phyloP scores from a whole-genome alignment of 2,329 filamentous ascomycete genomes.

The Madurella mycetomatis region DNA sequence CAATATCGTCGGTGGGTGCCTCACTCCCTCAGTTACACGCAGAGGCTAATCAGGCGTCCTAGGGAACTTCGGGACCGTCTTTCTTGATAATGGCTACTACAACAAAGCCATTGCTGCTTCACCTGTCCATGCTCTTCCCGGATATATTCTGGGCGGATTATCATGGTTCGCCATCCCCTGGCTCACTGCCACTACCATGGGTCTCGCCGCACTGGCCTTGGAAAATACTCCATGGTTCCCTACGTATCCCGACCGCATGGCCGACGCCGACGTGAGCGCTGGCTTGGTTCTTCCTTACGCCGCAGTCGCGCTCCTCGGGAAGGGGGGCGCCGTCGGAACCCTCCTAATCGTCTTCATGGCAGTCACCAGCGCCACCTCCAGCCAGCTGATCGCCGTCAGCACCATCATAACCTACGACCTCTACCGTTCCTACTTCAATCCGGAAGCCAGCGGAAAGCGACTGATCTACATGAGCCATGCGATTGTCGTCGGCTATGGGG shows the following conservation, averaged over 20 bases:
- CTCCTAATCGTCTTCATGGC: slow-evolving; percentile 86
- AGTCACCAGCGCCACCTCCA: slow-evolving; percentile 77
- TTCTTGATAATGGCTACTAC: slow-evolving; percentile 84
- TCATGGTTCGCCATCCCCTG: slow-evolving; percentile 93
- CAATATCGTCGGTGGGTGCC: slow-evolving; percentile 49
- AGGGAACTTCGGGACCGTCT: slow-evolving; percentile 73
- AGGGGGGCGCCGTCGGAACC: slow-evolving; percentile 73
- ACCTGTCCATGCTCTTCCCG: slow-evolving; percentile 79
- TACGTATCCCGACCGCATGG: slow-evolving; percentile 68
- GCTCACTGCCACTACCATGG: slow-evolving; percentile 85
- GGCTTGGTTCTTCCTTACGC: slow-evolving; percentile 83
- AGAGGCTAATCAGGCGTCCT: slow-evolving; percentile 29
- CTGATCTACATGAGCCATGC: slow-evolving; percentile 77
- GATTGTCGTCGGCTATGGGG: slow-evolving; percentile 65
- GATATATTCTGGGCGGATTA: slow-evolving; percentile 81
- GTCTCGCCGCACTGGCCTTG: slow-evolving; percentile 73
- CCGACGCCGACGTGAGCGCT: slow-evolving; percentile 68
- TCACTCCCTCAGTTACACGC: background rate
- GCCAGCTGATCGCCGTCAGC: slow-evolving; percentile 81
- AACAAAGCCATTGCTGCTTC: slow-evolving; percentile 90
- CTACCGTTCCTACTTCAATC: slow-evolving; percentile 83
- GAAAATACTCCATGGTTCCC: slow-evolving; percentile 70
- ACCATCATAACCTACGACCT: slow-evolving; percentile 87
- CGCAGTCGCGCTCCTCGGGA: slow-evolving; percentile 76
- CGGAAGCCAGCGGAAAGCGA: slow-evolving; percentile 65